A percentile compares a stretch with the other conserved stretches of the same genome.
These are phyloP conservation scores for Lyophyllum atratum DNA, from an alignment of 768 basidiomycete genomes.

Conservation along the genomic window DNA sequence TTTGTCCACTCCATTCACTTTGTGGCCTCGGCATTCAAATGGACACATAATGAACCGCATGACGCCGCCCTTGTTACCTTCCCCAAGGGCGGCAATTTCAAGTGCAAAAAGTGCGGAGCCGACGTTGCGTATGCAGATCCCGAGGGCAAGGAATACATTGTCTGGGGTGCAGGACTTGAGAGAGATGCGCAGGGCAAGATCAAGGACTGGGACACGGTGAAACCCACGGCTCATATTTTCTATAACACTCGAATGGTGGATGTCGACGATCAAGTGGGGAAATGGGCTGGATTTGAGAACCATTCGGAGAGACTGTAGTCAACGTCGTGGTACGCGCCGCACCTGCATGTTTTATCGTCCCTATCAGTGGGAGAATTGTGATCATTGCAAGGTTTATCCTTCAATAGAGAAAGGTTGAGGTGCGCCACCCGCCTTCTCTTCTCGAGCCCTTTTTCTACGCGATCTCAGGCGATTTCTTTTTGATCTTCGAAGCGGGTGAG, in stretches of 20 bases:
- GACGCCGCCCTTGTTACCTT: constrained; percentile 45
- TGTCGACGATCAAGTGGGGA: constrained; percentile 46
- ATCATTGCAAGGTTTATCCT: too few relatives aligned
- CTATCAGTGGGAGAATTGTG: too few relatives aligned
- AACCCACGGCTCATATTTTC: constrained; percentile 66
- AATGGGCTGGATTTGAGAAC: constrained; percentile 64
- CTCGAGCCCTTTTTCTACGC: too few relatives aligned
- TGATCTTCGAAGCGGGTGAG: too few relatives aligned
- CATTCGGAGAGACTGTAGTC: constrained; percentile 37
- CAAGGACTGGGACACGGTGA: constrained; percentile 51
- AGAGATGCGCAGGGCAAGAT: constrained; percentile 52
- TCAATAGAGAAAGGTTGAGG: too few relatives aligned
- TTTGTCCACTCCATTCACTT: constrained; percentile 65
- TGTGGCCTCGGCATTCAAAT: constrained; percentile 45
- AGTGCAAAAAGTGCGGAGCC: constrained; percentile 62
- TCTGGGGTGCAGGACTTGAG: constrained; percentile 61
- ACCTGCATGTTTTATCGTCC: too few relatives aligned
- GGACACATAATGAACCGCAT: constrained; percentile 46
- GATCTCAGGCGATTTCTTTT: too few relatives aligned
- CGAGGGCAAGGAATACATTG: constrained; percentile 47
- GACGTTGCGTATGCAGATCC: constrained; percentile 54
- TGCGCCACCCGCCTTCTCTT: too few relatives aligned
- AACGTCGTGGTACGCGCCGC: too few relatives aligned
- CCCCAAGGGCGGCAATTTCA: constrained; percentile 46
- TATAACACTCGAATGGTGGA: constrained; percentile 65